Percentiles rank a stretch among this genome's conserved stretches.
Evolutionary conservation across 495 filamentous ascomycete species (phyloP).

Genomic region (Podospora pseudocomata): DNA sequence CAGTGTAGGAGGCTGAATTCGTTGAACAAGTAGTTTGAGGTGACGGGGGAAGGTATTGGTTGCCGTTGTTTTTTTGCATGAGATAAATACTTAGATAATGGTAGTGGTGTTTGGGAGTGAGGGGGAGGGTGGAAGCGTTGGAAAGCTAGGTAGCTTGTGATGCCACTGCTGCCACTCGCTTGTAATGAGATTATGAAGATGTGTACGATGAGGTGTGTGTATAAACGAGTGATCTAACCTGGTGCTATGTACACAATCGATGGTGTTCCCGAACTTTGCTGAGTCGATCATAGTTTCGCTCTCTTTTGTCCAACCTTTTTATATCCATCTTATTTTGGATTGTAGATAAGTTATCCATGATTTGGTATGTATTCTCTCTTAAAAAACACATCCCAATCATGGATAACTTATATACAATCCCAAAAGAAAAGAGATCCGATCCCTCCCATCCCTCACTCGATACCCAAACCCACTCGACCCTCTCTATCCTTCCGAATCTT

Average conservation of each 20-base stretch:
- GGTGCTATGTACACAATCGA: background rate
- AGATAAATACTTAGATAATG: background rate
- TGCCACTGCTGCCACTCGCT: background rate
- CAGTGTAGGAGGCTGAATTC: constrained; percentile 39
- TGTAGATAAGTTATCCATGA: too few relatives aligned
- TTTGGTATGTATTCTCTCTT: too few relatives aligned
- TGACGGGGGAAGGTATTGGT: background rate
- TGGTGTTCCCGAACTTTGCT: too few relatives aligned
- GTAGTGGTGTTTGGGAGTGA: background rate
- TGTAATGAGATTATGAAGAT: background rate
- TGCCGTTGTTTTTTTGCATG: background rate
- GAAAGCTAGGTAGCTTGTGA: background rate
- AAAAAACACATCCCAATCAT: too few relatives aligned
- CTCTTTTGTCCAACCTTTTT: too few relatives aligned
- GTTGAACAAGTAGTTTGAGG: background rate
- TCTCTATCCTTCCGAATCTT: too few relatives aligned
- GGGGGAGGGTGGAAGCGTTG: background rate
- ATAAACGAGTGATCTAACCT: background rate
- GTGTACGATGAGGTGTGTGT: background rate
- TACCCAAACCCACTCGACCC: too few relatives aligned
- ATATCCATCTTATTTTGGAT: too few relatives aligned
- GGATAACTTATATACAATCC: too few relatives aligned
- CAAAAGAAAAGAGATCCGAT: too few relatives aligned
- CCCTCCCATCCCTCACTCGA: too few relatives aligned
- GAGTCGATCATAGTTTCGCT: too few relatives aligned